phyloP scores from a whole-genome alignment of 495 filamentous ascomycete species.

The Aspergillus wentii region DNA sequence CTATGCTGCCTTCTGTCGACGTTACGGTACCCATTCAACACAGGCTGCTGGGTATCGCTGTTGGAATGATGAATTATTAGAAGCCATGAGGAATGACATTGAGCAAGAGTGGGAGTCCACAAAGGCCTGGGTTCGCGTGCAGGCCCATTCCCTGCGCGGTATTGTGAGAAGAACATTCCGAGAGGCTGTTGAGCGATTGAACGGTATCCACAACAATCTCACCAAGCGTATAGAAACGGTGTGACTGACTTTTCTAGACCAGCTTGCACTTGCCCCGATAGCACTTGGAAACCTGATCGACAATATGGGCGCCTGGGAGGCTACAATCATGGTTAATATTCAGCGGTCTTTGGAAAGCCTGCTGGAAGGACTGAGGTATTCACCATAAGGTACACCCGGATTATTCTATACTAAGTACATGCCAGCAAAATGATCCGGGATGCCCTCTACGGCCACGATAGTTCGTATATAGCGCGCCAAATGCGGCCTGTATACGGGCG shows the following conservation, averaged over 20 bases:
- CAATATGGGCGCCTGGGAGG: constrained; percentile 6
- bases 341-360: neutral
- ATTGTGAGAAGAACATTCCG: neutral
- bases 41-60: constrained; percentile 3
- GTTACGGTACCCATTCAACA: constrained; percentile 15
- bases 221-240: neutral
- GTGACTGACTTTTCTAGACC: constrained; percentile 3
- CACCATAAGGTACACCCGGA: neutral
- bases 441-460: constrained; percentile 10
- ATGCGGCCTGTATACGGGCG: constrained; percentile 17
- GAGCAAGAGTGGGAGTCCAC: constrained; percentile 2
- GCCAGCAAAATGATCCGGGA: constrained; percentile 8
- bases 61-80: constrained; percentile 21
- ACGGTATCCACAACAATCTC: constrained; percentile 1
- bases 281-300: constrained; percentile 8
- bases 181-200: constrained; percentile 3
- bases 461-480: constrained; percentile 17
- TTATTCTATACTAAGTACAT: neutral
- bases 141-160: neutral
- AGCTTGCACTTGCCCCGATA: constrained; percentile 7
- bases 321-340: constrained; percentile 9
- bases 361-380: constrained; percentile 5
- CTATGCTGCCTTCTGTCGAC: constrained; percentile 23
- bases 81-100: neutral
- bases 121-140: neutral